phyloP scores from a whole-genome alignment of 305 asterid species.

The Lippia alba region DNA sequence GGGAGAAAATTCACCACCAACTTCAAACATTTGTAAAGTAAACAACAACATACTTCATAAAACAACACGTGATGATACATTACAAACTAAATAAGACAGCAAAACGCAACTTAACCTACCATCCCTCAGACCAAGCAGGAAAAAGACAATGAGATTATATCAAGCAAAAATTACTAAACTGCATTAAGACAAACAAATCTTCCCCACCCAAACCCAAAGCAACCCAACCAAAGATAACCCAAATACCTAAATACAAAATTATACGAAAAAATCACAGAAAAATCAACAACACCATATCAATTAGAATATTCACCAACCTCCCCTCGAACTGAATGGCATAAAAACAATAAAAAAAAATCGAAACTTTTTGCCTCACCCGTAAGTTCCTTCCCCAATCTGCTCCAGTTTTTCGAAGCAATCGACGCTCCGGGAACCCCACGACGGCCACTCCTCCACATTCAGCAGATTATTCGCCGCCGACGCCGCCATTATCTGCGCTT shows the following conservation, averaged over 20 bases:
- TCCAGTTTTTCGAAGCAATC: slow-evolving; percentile 92
- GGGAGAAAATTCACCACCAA: no score
- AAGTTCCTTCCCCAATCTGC: slow-evolving; percentile 98
- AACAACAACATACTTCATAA: neutral
- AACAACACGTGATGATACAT: neutral
- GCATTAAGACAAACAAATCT: slow-evolving; percentile 19
- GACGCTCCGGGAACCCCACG: slow-evolving; percentile 94
- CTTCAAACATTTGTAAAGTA: neutral
- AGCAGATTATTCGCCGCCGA: slow-evolving; percentile 61
- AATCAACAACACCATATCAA: neutral
- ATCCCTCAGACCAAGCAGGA: neutral
- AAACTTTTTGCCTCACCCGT: slow-evolving; percentile 55
- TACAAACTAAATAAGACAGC: neutral
- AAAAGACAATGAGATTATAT: neutral
- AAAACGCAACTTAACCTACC: neutral
- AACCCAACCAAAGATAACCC: neutral
- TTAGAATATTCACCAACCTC: slow-evolving; percentile 4
- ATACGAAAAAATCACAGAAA: neutral
- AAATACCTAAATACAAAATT: slow-evolving; percentile 12
- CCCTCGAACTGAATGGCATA: neutral
- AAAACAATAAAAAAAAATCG: neutral
- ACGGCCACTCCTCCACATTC: slow-evolving; percentile 75
- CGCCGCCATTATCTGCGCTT: slow-evolving; percentile 47
- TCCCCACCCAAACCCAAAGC: neutral
- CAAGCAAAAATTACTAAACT: neutral